Percentiles rank a stretch among this genome's conserved stretches.
Evolutionary conservation across 2,329 filamentous ascomycete species (phyloP).

Genomic region (Septoria petroselini): DNA sequence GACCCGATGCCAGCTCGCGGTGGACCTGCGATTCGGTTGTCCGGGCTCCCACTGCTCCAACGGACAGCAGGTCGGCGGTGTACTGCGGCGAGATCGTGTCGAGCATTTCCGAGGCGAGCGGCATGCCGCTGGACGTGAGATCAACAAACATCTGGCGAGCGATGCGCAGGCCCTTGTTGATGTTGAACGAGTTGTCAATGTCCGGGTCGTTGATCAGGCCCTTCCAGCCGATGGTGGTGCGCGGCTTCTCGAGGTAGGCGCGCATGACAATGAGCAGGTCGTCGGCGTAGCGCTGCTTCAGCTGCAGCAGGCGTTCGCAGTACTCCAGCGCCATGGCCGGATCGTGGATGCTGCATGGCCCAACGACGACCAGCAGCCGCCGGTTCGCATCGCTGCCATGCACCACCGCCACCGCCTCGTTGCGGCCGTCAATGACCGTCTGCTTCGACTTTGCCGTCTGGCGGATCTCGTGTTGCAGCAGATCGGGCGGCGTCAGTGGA

Average conservation of each 20-base stretch:
- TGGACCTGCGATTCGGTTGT: conserved; percentile 96
- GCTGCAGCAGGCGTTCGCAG: conserved; percentile 74
- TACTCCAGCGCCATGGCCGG: conserved; percentile 87
- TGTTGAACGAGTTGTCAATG: conserved; percentile 97
- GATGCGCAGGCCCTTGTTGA: conserved; percentile 91
- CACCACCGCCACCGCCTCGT: conserved; percentile 60
- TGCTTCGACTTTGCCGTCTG: conserved; percentile 50
- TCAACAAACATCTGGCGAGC: conserved; percentile 91
- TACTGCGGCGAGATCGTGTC: conserved; percentile 98
- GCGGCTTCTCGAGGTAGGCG: conserved; percentile 96
- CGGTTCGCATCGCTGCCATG: conserved; percentile 57
- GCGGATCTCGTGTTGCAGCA: conserved; percentile 89
- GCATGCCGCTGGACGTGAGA: conserved; percentile 88
- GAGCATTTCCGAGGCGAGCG: conserved; percentile 94
- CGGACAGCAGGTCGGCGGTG: conserved; percentile 83
- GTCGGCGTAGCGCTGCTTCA: conserved; percentile 84
- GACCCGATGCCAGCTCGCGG: conserved; percentile 85
- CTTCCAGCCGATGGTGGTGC: conserved; percentile 98
- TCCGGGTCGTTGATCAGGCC: conserved; percentile 98
- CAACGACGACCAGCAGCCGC: conserved; percentile 74
- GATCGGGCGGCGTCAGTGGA: conserved; percentile 80
- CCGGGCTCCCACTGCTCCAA: conserved; percentile 90
- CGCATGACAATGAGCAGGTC: conserved; percentile 96
- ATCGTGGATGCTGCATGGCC: conserved; percentile 97
- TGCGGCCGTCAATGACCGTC: conserved; percentile 59